Percentiles rank a stretch among this genome's conserved stretches.
Conservation (phyloP, 495 filamentous ascomycete species). For the Aspergillus baeticus region DNA sequence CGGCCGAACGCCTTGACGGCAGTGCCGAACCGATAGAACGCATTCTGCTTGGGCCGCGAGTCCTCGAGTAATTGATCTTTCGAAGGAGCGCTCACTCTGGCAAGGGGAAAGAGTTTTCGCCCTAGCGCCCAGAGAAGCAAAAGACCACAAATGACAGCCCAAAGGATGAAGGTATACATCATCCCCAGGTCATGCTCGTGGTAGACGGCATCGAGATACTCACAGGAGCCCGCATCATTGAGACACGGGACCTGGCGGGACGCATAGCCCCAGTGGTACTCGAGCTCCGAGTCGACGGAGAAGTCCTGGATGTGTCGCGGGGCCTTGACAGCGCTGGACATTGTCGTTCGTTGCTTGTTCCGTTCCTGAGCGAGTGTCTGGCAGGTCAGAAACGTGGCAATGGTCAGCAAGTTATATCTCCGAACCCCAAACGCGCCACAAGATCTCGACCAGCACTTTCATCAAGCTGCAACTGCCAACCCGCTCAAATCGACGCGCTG, state of each 20-base stretch:
- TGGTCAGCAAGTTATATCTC: too few relatives aligned
- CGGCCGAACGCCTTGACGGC: slow-evolving; percentile 19
- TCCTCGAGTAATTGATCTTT: slow-evolving; percentile 10
- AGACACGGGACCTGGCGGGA: slow-evolving; percentile 55
- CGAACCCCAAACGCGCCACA: background rate
- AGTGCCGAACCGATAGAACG: slow-evolving; percentile 14
- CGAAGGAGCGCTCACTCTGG: slow-evolving; percentile 2
- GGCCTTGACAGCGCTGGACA: background rate
- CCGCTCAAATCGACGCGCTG: background rate
- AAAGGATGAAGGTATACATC: slow-evolving; percentile 61
- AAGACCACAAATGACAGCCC: slow-evolving; percentile 53
- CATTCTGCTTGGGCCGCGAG: slow-evolving; percentile 8
- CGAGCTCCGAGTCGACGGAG: slow-evolving; percentile 34
- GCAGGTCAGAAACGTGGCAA: background rate
- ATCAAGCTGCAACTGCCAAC: background rate
- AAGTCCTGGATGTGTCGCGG: slow-evolving; percentile 40
- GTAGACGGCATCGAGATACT: slow-evolving; percentile 63
- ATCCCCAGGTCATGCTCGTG: slow-evolving; percentile 56
- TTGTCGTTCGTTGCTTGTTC: background rate
- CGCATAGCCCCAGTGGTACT: slow-evolving; percentile 63
- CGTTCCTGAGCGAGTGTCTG: background rate
- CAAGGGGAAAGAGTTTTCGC: slow-evolving; percentile 17
- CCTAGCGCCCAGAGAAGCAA: slow-evolving; percentile 48
- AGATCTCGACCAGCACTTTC: background rate
- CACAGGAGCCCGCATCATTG: slow-evolving; percentile 60